These are phyloP conservation scores for Spergularia bocconei DNA, from an alignment of 148 eudicot genomes.

Conservation along the genomic window DNA sequence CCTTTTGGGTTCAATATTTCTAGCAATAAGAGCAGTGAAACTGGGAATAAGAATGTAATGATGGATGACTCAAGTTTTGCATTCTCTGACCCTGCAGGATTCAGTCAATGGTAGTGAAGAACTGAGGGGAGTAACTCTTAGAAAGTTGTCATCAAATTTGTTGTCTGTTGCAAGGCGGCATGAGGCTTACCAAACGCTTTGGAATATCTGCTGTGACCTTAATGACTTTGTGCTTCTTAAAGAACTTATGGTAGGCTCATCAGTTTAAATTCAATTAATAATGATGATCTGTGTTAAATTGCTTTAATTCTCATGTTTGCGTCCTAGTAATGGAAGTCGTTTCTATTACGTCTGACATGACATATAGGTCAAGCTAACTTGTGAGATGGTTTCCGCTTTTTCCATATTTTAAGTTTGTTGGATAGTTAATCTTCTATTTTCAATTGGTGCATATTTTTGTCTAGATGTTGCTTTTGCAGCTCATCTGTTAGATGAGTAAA, in stretches of 20 bases:
- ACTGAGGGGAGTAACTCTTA: slow-evolving; percentile 42
- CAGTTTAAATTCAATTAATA: background rate
- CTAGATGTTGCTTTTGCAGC: background rate
- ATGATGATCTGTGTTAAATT: slow-evolving; percentile 6
- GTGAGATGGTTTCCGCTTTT: background rate
- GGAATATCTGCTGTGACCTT: slow-evolving; percentile 86
- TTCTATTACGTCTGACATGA: background rate
- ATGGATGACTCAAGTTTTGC: background rate
- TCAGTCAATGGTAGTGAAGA: slow-evolving; percentile 47
- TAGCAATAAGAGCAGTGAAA: background rate
- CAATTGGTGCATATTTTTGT: background rate
- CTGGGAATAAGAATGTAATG: background rate
- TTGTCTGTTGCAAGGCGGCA: slow-evolving; percentile 80
- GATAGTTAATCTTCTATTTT: background rate
- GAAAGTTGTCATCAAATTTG: slow-evolving; percentile 63
- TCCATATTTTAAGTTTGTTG: background rate
- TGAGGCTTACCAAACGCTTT: slow-evolving; percentile 73
- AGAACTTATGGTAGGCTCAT: slow-evolving; percentile 68
- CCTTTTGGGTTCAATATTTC: no score
- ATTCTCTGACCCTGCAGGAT: slow-evolving; percentile 46
- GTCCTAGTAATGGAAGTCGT: background rate
- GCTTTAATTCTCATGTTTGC: background rate
- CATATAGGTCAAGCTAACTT: slow-evolving; percentile 1
- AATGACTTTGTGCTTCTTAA: slow-evolving; percentile 73
- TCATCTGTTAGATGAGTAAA: background rate